phyloP scores from a whole-genome alignment of 2,329 filamentous ascomycete genomes.

The Ascosphaera apis region DNA sequence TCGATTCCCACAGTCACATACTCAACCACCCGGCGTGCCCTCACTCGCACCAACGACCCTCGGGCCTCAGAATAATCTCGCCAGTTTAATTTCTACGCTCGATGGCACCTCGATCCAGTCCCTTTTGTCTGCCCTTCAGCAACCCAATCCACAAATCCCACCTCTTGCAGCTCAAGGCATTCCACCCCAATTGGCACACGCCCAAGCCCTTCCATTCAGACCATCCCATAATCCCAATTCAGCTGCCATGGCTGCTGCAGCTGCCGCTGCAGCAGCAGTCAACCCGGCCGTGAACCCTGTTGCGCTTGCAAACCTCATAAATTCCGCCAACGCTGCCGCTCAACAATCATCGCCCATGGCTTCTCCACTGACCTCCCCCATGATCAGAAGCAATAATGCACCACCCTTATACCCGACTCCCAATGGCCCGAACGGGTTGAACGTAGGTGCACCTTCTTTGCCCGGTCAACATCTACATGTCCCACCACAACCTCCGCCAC shows the following conservation, averaged over 20 bases:
- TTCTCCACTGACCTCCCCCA: background rate
- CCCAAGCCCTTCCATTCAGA: slow-evolving; percentile 9
- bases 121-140: slow-evolving; percentile 37
- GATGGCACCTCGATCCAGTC: slow-evolving; percentile 49
- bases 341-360: background rate
- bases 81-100: slow-evolving; percentile 41
- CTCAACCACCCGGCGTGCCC: slow-evolving; percentile 16
- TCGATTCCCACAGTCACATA: slow-evolving; percentile 14
- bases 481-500: slow-evolving; percentile 4
- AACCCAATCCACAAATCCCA: slow-evolving; percentile 14
- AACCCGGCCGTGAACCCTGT: background rate
- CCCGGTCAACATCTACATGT: too few relatives aligned
- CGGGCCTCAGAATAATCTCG: slow-evolving; percentile 28
- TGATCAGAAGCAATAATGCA: background rate
- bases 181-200: slow-evolving; percentile 1
- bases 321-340: background rate
- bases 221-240: slow-evolving; percentile 6
- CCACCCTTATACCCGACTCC: background rate
- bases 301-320: background rate
- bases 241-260: background rate
- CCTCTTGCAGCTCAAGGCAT: slow-evolving; percentile 12
- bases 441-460: too few relatives aligned
- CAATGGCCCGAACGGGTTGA: too few relatives aligned
- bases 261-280: background rate
- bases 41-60: slow-evolving; percentile 13